These are phyloP conservation scores for Aureobasidium sp. DNA, from an alignment of 2,329 filamentous ascomycete species.

Conservation along the genomic window DNA sequence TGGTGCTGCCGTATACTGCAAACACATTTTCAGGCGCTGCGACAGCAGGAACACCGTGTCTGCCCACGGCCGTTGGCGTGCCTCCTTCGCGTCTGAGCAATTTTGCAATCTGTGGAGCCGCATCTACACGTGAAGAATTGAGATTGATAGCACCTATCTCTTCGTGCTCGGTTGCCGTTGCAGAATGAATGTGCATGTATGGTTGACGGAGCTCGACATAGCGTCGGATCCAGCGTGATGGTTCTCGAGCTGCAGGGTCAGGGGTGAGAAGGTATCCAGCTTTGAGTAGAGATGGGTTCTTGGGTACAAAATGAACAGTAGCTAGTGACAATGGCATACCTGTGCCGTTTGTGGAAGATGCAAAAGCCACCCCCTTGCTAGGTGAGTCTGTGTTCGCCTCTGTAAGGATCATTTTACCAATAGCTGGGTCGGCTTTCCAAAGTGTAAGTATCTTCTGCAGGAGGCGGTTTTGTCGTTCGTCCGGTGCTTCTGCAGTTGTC, in stretches of 20 bases:
- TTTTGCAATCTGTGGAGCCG: constrained; percentile 77
- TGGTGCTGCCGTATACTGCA: constrained; percentile 87
- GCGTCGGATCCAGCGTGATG: constrained; percentile 75
- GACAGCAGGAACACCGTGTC: not conserved
- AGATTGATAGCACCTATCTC: constrained; percentile 86
- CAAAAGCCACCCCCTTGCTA: constrained; percentile 47
- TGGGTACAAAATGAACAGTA: constrained; percentile 67
- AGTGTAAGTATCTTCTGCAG: constrained; percentile 51
- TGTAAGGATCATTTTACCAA: constrained; percentile 39
- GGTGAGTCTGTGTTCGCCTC: constrained; percentile 57
- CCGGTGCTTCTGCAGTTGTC: constrained; percentile 22
- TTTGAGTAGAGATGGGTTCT: constrained; percentile 66
- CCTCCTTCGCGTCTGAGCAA: constrained; percentile 48
- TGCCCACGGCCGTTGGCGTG: not conserved
- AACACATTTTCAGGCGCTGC: constrained; percentile 51
- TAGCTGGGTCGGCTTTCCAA: constrained; percentile 46
- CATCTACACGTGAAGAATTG: constrained; percentile 82
- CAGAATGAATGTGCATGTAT: constrained; percentile 83
- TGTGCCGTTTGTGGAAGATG: constrained; percentile 30
- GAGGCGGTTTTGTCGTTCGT: constrained; percentile 32
- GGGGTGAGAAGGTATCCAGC: constrained; percentile 79
- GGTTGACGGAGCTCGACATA: constrained; percentile 88
- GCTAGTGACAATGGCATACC: constrained; percentile 58
- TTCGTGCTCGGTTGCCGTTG: constrained; percentile 58
- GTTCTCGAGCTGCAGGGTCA: constrained; percentile 62